phyloP scores from a whole-genome alignment of 2,329 filamentous ascomycete species.

The Colletotrichum coccodes region DNA sequence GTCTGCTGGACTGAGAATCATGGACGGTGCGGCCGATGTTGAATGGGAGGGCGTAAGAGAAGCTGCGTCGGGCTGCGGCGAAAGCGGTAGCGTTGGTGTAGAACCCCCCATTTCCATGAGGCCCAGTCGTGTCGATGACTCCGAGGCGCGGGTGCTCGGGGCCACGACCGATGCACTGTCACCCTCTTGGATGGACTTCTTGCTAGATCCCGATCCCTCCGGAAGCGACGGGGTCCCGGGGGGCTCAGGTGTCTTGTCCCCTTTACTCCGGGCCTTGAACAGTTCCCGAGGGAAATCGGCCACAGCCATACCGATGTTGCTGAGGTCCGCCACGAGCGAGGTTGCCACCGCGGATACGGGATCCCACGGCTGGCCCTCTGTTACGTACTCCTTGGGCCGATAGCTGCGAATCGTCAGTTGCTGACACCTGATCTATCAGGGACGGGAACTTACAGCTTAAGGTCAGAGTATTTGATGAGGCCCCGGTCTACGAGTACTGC shows the following conservation, averaged over 20 bases:
- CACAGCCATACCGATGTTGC: slow-evolving; percentile 83
- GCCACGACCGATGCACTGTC: slow-evolving; percentile 9
- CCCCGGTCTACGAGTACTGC: slow-evolving; percentile 73
- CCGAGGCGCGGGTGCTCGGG: slow-evolving; percentile 18
- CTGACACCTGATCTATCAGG: neutral
- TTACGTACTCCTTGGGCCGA: slow-evolving; percentile 73
- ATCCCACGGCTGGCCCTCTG: slow-evolving; percentile 81
- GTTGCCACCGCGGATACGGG: slow-evolving; percentile 81
- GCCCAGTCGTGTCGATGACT: slow-evolving; percentile 29
- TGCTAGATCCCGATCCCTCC: slow-evolving; percentile 9
- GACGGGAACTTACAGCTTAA: slow-evolving; percentile 72
- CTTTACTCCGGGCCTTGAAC: slow-evolving; percentile 52
- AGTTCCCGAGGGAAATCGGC: slow-evolving; percentile 75
- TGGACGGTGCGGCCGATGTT: slow-evolving; percentile 19
- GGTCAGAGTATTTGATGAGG: slow-evolving; percentile 72
- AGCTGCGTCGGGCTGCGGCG: neutral
- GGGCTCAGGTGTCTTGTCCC: slow-evolving; percentile 27
- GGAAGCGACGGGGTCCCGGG: slow-evolving; percentile 10
- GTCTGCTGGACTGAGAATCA: slow-evolving; percentile 39
- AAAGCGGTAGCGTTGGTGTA: slow-evolving; percentile 17
- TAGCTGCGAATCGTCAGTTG: slow-evolving; percentile 48
- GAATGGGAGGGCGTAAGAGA: slow-evolving; percentile 2
- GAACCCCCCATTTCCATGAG: slow-evolving; percentile 18
- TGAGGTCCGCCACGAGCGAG: slow-evolving; percentile 84
- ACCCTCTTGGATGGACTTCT: slow-evolving; percentile 3